Evolutionary conservation across 1,139 yeast species (phyloP).

Genomic region (Torulaspora globosa): DNA sequence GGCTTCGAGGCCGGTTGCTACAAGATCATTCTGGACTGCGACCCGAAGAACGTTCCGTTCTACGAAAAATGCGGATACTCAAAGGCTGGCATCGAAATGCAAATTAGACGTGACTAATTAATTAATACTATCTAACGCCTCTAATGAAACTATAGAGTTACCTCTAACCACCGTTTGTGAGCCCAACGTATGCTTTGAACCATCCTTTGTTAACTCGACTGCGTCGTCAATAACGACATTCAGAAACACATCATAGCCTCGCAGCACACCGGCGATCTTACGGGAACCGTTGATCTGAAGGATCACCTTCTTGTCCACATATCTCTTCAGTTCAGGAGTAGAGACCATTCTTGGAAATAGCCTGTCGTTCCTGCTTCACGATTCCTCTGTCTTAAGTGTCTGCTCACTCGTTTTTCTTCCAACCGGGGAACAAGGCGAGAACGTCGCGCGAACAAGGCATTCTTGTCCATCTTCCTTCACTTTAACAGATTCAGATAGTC

Average conservation of each 20-base stretch:
- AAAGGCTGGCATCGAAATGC: constrained; percentile 75
- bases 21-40: constrained; percentile 87
- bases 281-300: constrained; percentile 73
- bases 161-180: constrained; percentile 51
- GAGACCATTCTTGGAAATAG: constrained; percentile 47
- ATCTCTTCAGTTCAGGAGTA: constrained; percentile 62
- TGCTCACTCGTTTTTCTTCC: background rate
- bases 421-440: background rate
- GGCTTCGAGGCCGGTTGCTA: constrained; percentile 69
- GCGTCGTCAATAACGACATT: constrained; percentile 74
- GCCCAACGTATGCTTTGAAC: constrained; percentile 44
- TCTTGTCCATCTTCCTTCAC: background rate
- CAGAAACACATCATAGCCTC: constrained; percentile 75
- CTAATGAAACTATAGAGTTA: constrained; percentile 57
- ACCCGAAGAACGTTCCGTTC: constrained; percentile 72
- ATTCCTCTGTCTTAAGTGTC: background rate
- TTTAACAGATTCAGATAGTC: background rate
- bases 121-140: constrained; percentile 38
- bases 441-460: background rate
- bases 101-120: constrained; percentile 29
- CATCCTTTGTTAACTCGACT: constrained; percentile 50
- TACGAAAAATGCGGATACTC: constrained; percentile 80
- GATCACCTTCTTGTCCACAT: constrained; percentile 69
- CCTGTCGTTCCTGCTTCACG: background rate
- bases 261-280: constrained; percentile 63